Evolutionary conservation across 805 yeast species (phyloP), one percentile per base, ranked within the genome.

Genomic region (Lipomyces starkeyi): DNA sequence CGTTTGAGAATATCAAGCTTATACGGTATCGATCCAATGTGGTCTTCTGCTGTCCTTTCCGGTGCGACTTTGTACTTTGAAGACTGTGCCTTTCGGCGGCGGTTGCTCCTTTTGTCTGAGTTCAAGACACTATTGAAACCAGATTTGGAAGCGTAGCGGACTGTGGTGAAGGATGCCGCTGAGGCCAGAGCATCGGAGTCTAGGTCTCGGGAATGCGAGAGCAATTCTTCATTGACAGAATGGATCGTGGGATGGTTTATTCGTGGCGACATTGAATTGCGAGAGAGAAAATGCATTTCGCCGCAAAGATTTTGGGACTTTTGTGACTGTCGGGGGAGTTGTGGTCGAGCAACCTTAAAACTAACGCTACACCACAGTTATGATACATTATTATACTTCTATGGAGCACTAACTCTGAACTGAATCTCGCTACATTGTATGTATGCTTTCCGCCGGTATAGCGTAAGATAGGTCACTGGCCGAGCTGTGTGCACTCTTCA

Each of bases 71-170:
- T 61, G 59, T 62, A 64, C n/a, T 49, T 57, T 17, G 64, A 43
- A 7, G 64, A 60, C 43, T 68, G 71, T 7, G 71, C 68, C 5
- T 65, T 61, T 25, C 58, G 61, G 8, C 71, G 53, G 3, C 68
- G 61, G 22, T 40, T 49, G 59, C 54, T 32, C 32, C 13, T 20
- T 14, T 32, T 25, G n/a, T 22, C n/a, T 27, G 32, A 8, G 54
- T 20, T 49, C 11, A 9, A 11, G 27, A 17, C n/a, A 11, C 13
- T 49, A 3, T 5, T 49, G 7, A 17, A 49, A 11, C 17, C 7
- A 8, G 49, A 43, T 43, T 43, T 43, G 2, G 49, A 43, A 11
- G 49, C 7, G 49, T 53, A 29, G 11, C 34, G 56, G 11, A 53
- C 56, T 27, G 34, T 29, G 11, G 56, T 29, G 56, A 53, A 29